These are phyloP conservation scores for Cladophialophora immunda DNA, from an alignment of 2,329 filamentous ascomycete species.

Conservation along the genomic window DNA sequence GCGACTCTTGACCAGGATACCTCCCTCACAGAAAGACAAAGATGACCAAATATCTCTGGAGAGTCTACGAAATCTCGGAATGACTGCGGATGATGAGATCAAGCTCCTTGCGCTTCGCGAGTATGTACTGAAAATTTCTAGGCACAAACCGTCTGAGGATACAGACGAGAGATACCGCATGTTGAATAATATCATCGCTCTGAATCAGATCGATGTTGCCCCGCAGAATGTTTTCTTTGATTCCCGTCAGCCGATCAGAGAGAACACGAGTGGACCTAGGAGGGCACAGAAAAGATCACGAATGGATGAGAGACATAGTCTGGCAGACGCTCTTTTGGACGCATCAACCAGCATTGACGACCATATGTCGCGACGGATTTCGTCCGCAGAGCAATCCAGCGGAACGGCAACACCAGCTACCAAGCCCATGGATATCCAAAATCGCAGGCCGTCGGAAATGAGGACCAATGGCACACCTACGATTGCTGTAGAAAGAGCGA, in stretches of 20 bases:
- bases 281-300: constrained; percentile 42
- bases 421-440: constrained; percentile 33
- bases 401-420: constrained; percentile 32
- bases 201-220: constrained; percentile 79
- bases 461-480: constrained; percentile 19
- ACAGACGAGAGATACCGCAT: constrained; percentile 48
- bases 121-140: constrained; percentile 87
- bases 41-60: constrained; percentile 95
- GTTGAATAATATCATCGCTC: constrained; percentile 72
- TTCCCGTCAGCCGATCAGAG: constrained; percentile 59
- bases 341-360: constrained; percentile 89
- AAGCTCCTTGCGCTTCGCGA: constrained; percentile 87
- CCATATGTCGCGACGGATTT: constrained; percentile 22
- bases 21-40: constrained; percentile 71
- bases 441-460: constrained; percentile 7
- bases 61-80: constrained; percentile 82
- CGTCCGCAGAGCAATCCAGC: constrained; percentile 27
- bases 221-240: constrained; percentile 94
- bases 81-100: constrained; percentile 83
- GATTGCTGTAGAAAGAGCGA: constrained; percentile 33
- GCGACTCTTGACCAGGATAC: constrained; percentile 57
- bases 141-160: constrained; percentile 70
- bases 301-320: constrained; percentile 71
- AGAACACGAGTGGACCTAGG: constrained; percentile 43
- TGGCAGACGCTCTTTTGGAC: constrained; percentile 88